Evolutionary conservation across 441 rosid genomes (phyloP).

Genomic region (Melastoma candidum): DNA sequence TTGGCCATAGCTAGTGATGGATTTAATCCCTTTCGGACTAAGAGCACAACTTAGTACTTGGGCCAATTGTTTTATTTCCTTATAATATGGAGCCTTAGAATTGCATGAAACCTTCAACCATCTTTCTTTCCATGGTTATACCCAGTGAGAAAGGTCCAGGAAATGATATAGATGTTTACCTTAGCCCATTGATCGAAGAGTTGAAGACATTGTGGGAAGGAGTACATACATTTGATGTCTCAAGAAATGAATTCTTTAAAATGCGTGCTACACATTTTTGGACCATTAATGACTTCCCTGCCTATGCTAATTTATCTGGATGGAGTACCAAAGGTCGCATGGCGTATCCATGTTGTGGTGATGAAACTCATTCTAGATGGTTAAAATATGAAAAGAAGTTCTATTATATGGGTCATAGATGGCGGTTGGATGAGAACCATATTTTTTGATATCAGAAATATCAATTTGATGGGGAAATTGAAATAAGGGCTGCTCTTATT

Average conservation of each 20-base stretch:
- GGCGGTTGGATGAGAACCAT: too few species aligned
- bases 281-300: too few species aligned
- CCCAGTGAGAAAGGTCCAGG: conserved; percentile 1
- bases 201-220: neutral
- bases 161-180: neutral
- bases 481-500: too few species aligned
- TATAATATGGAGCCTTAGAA: conserved; percentile 5
- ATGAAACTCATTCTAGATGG: too few species aligned
- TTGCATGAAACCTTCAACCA: neutral
- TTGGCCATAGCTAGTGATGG: conserved; percentile 6
- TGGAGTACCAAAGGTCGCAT: too few species aligned
- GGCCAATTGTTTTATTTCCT: neutral
- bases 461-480: too few species aligned
- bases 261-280: neutral
- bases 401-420: too few species aligned
- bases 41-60: neutral
- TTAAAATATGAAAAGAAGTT: too few species aligned
- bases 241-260: neutral
- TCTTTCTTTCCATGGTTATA: conserved; percentile 3
- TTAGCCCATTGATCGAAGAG: conserved; percentile 5
- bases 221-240: conserved; percentile 1
- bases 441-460: too few species aligned
- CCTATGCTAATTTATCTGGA: too few species aligned
- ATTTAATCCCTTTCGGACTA: conserved; percentile 5
- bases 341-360: too few species aligned